These are phyloP conservation scores for Lenzites betulinus DNA, from an alignment of 768 basidiomycete genomes.

Conservation along the genomic window DNA sequence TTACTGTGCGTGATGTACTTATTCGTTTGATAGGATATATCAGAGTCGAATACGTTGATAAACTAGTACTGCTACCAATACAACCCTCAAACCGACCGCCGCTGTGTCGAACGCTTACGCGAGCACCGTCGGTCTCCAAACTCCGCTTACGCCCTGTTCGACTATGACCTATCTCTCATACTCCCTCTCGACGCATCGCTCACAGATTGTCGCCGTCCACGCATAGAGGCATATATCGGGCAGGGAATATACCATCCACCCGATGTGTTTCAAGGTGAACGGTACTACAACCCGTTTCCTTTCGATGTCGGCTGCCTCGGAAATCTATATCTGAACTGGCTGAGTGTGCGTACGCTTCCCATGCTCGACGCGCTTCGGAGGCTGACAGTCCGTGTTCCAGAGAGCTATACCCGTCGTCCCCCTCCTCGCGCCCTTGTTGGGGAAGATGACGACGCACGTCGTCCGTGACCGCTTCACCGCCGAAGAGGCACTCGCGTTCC, in stretches of 20 bases:
- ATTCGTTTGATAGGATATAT: background rate
- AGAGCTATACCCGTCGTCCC: background rate
- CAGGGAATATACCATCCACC: background rate
- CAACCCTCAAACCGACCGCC: no score
- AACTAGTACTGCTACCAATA: background rate
- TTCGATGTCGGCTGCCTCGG: background rate
- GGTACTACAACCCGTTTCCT: background rate
- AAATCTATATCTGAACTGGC: background rate
- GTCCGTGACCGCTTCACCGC: background rate
- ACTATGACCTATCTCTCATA: background rate
- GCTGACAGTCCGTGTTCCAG: background rate
- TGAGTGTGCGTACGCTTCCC: background rate
- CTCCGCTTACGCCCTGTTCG: background rate
- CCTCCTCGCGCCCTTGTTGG: background rate
- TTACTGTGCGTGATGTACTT: background rate
- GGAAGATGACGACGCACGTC: background rate
- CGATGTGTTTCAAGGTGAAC: background rate
- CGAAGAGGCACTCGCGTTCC: background rate
- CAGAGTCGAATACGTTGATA: background rate
- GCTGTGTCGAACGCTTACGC: background rate
- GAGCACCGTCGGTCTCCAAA: background rate
- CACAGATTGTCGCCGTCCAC: background rate
- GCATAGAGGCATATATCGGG: background rate
- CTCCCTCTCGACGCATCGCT: background rate
- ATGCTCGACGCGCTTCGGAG: no score